Base-by-base conservation (phyloP, 2,329 filamentous ascomycete species). In the Colletotrichum tamarilloi region DNA sequence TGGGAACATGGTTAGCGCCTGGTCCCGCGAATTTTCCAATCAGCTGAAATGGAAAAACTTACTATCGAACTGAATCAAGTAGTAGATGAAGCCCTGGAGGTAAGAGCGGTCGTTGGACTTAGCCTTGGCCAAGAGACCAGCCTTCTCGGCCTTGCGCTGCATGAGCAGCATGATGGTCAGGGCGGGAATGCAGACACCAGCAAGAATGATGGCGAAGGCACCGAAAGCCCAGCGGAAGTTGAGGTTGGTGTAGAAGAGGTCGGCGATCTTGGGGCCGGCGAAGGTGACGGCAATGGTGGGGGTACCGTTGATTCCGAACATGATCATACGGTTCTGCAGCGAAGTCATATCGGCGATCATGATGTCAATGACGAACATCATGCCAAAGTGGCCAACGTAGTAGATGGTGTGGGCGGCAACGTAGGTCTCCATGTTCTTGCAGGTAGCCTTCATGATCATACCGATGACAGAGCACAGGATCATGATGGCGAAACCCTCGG, bases 371-470 rank as follows among this genome's bases (percentile, higher is more conserved):
- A 85, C 78, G 77, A 85, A 86, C 5, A 78, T 74, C n/a, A 86
- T 76, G 19, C 82, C 84, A 7, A 82, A 78, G 72, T 84, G 81
- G 26, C 92, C 92, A 59, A 91, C 87, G 78, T 88, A 90, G 78
- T 92, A 92, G 74, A 93, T 89, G 14, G 92, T 89, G 76, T 91
- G 85, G 24, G 87, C 90, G 6, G 89, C 90, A 62, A 87, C 87
- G 78, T 90, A 92, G 2, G 87, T 88, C 71, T 87, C 83, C 53
- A 92, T 84, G 73, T 87, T 87, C 53, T 87, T 82, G 78, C 86
- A 92, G 1, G 85, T 84, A 14, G 92, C 92, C 84, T 92, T 92
- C 80, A 93, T 87, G 75, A 92, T 86, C 78, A 92, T 88, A 8
- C 87, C 85, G 65, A 91, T 79, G 72, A 88, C 82, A 72, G 83